Evolutionary conservation across 106 monocot genomes (phyloP).

Genomic region (Phalaenopsis equestris): DNA sequence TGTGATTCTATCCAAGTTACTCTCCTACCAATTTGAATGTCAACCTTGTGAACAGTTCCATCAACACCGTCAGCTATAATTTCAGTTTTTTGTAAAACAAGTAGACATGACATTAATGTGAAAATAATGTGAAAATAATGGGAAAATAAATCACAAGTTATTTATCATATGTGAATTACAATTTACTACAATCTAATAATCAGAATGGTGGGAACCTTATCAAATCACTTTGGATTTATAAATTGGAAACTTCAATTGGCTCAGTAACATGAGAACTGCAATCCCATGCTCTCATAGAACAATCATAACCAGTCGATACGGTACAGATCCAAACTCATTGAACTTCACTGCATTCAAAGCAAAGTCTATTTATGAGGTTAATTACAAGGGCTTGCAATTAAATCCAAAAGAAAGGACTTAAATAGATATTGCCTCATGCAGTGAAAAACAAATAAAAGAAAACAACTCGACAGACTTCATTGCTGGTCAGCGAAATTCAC

Average conservation of each 20-base stretch:
- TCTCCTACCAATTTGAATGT: constrained; percentile 95
- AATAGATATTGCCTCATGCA: too few relatives aligned
- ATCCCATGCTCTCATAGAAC: constrained; percentile 84
- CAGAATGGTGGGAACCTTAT: not conserved
- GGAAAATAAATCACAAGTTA: constrained; percentile 13
- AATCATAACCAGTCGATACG: constrained; percentile 93
- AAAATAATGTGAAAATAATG: constrained; percentile 72
- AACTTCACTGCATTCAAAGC: constrained; percentile 83
- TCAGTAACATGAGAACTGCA: constrained; percentile 96
- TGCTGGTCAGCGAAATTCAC: too few relatives aligned
- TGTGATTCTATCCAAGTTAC: not conserved
- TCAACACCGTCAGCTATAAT: constrained; percentile 97
- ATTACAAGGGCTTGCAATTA: not conserved
- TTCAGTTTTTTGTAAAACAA: constrained; percentile 84
- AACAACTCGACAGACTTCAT: too few relatives aligned
- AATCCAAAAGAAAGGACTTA: not conserved
- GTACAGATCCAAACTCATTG: constrained; percentile 87
- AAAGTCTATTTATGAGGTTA: constrained; percentile 5
- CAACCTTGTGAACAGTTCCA: constrained; percentile 94
- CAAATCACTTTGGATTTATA: not conserved
- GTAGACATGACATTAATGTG: constrained; percentile 93
- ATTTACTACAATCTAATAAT: not conserved
- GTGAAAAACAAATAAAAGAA: too few relatives aligned
- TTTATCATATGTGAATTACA: not conserved
- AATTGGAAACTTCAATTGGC: constrained; percentile 72